Conservation (phyloP, 306 rosid species). For the Vigna reflexopilosa region DNA sequence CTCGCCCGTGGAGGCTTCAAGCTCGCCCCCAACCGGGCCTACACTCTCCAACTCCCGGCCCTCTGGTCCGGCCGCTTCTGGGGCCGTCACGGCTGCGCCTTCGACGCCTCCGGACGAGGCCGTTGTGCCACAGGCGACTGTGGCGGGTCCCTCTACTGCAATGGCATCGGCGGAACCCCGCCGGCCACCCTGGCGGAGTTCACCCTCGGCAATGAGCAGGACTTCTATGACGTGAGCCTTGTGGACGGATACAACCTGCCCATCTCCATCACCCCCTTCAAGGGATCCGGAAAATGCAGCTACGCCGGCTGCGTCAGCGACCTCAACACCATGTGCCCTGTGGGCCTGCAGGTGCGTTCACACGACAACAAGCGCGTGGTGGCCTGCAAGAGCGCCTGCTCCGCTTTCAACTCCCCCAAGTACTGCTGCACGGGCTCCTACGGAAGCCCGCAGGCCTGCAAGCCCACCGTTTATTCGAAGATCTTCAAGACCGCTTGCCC, state of each 20-base stretch:
- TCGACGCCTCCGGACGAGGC: slow-evolving; percentile 79
- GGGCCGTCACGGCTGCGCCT: slow-evolving; percentile 95
- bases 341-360: slow-evolving; percentile 82
- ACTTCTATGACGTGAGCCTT: slow-evolving; percentile 93
- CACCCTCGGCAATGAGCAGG: slow-evolving; percentile 83
- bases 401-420: slow-evolving; percentile 80
- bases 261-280: slow-evolving; percentile 69
- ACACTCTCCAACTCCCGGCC: slow-evolving; percentile 67
- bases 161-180: slow-evolving; percentile 82
- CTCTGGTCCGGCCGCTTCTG: slow-evolving; percentile 99
- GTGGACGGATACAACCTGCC: slow-evolving; percentile 94
- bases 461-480: slow-evolving; percentile 85
- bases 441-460: slow-evolving; percentile 85
- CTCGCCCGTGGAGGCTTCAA: slow-evolving; percentile 88
- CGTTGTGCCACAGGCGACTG: slow-evolving; percentile 95
- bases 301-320: slow-evolving; percentile 91
- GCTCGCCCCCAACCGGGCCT: slow-evolving; percentile 66
- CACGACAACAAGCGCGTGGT: slow-evolving; percentile 65
- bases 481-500: slow-evolving; percentile 95
- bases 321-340: slow-evolving; percentile 89
- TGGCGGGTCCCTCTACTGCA: slow-evolving; percentile 87
- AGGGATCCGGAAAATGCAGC: slow-evolving; percentile 88
- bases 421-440: slow-evolving; percentile 88
- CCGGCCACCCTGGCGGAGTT: slow-evolving; percentile 92
- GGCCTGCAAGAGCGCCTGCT: slow-evolving; percentile 90